Evolutionary conservation across 257 asterid species (phyloP), one percentile per base, ranked within the genome.

Genomic region (Solanum medicagineum): DNA sequence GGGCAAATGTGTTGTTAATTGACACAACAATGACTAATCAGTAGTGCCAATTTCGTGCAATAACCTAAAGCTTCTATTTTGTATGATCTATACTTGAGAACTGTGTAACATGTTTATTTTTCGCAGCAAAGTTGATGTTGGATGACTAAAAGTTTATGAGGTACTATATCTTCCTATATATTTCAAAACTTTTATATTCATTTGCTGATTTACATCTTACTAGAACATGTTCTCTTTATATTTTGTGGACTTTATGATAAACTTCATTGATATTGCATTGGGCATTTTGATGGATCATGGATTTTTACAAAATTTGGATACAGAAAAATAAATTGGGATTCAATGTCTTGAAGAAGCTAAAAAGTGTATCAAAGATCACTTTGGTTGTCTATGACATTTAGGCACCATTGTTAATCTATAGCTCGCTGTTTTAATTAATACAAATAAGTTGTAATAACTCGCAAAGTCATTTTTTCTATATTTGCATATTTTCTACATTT

Each of bases 291-390:
- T 81, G 99, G 98, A 22, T 96, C 96, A 93, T 36, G 42, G 42
- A 36, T 36, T n/a, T n/a, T n/a, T n/a, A n/a, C n/a, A n/a, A 49
- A 36, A 36, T 36, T 49, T 13, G 12, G 54, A 8, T 84, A 98
- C 97, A 2, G 98, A 93, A 91, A 91, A 96, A 85, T 90, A 94
- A 70, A 89, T 98, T 85, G 96, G 93, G 62, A 87, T 96, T 84
- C 97, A 94, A 1, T 96, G 98, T 88, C 94, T 94, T 45, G 98
- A 94, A 91, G 98, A 98, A 36, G 90, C 83, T 68, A 90, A 98
- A 32, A 91, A 86, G 98, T 90, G 99, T 51, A 51, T 51, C 13
- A 4, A 11, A 51, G 55, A 4, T 51, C 15, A 51, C 5, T 51
- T 51, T 51, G 55, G 13, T 51, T 51, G 12, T 4, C 5, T 4